A percentile compares a stretch with the other conserved stretches of the same genome.
phyloP scores from a whole-genome alignment of 169 alveolate species.

The Plasmodium malariae region DNA sequence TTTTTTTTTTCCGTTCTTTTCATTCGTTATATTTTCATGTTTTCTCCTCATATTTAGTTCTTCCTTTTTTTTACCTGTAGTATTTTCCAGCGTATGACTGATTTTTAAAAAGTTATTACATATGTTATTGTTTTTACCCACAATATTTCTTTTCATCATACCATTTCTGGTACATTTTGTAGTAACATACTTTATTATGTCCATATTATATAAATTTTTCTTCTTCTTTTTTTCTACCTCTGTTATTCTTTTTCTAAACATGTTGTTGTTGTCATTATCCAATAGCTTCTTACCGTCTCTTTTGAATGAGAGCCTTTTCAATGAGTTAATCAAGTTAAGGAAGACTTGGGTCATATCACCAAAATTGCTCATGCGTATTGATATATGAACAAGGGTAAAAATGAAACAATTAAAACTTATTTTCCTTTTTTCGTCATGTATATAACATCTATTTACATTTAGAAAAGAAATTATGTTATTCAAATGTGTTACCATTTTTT shows the following conservation, averaged over 20 bases:
- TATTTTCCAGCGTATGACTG: too few species aligned
- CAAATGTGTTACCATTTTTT: background rate
- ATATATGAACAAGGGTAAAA: conserved; percentile 35
- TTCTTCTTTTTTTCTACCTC: background rate
- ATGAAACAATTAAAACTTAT: conserved; percentile 47
- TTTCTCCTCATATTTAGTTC: too few species aligned
- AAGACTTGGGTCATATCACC: background rate
- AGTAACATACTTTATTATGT: background rate
- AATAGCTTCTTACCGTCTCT: background rate
- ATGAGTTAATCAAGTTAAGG: background rate
- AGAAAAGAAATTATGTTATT: conserved; percentile 8
- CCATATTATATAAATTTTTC: too few species aligned
- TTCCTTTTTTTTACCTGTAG: too few species aligned
- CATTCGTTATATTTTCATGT: too few species aligned
- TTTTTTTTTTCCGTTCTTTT: too few species aligned
- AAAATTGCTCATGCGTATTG: background rate
- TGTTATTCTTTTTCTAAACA: background rate
- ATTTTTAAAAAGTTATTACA: too few species aligned
- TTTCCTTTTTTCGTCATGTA: conserved; percentile 67
- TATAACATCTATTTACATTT: conserved; percentile 11
- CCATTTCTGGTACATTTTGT: too few species aligned
- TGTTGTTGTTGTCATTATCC: background rate
- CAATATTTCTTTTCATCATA: too few species aligned
- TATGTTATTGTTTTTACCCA: too few species aligned
- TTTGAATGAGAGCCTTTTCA: background rate